A percentile compares a stretch with the other conserved stretches of the same genome.
Evolutionary conservation across 1,284 basidiomycete genomes (phyloP).

Genomic region (Golubevia pallescens): DNA sequence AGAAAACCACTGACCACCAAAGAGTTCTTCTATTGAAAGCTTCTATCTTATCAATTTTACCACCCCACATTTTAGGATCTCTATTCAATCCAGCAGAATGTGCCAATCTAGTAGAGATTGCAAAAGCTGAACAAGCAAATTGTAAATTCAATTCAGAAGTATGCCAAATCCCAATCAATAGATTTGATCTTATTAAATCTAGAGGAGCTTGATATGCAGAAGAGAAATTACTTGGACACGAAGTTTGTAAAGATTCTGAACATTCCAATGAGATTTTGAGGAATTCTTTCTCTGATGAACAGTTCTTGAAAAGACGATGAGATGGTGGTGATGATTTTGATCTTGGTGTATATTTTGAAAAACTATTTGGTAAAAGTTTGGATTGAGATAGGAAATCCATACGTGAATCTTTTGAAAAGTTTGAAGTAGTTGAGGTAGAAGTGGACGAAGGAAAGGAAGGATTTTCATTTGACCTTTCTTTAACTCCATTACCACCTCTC

Average conservation of each 20-base stretch:
- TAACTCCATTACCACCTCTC: not conserved
- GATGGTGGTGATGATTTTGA: conserved; percentile 16
- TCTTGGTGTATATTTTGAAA: conserved; percentile 14
- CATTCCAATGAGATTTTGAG: conserved; percentile 43
- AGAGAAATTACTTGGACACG: conserved; percentile 42
- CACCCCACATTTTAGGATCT: conserved; percentile 40
- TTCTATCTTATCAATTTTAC: conserved; percentile 38
- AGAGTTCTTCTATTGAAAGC: conserved; percentile 38
- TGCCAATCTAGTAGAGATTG: conserved; percentile 35
- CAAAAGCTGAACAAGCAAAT: conserved; percentile 43
- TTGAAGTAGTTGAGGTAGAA: not conserved
- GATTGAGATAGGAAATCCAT: too few species aligned
- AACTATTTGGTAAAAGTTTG: too few species aligned
- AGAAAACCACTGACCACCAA: conserved; percentile 43
- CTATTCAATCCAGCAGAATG: conserved; percentile 47
- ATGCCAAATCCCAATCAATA: conserved; percentile 49
- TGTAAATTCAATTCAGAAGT: conserved; percentile 44
- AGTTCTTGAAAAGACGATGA: conserved; percentile 23
- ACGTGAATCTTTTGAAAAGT: too few species aligned
- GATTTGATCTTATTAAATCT: conserved; percentile 41
- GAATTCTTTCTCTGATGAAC: conserved; percentile 36
- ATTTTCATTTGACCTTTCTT: not conserved
- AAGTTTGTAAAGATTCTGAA: conserved; percentile 42
- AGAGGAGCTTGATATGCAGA: conserved; percentile 46
- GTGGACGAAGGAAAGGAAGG: not conserved